A percentile compares a stretch with the other conserved stretches of the same genome.
phyloP scores from a whole-genome alignment of 2,329 filamentous ascomycete species.

The Sporothrix pallida region DNA sequence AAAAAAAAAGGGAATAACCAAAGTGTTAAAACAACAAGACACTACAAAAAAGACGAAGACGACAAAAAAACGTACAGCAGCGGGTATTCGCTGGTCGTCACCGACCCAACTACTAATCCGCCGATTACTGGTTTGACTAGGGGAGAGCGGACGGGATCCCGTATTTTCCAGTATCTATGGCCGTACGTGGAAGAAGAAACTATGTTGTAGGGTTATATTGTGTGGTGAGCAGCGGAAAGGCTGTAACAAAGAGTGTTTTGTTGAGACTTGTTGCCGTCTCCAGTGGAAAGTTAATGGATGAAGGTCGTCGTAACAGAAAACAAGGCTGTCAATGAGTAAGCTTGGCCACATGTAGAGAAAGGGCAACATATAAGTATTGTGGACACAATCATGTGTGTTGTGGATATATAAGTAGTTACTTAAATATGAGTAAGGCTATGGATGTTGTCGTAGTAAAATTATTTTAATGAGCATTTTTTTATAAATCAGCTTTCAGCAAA shows the following conservation, averaged over 20 bases:
- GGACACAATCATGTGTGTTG: too few species aligned
- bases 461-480: too few species aligned
- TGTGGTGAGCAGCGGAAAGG: background rate
- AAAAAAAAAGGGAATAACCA: background rate
- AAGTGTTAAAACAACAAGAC: background rate
- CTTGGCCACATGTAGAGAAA: too few species aligned
- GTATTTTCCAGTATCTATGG: constrained; percentile 13
- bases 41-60: background rate
- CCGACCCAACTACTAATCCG: constrained; percentile 27
- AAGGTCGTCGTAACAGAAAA: too few species aligned
- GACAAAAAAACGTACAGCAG: constrained; percentile 24
- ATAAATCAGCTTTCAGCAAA: too few species aligned
- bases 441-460: too few species aligned
- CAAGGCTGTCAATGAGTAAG: too few species aligned
- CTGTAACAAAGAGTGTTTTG: too few species aligned
- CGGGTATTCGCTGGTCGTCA: constrained; percentile 27
- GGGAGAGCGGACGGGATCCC: constrained; percentile 27
- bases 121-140: constrained; percentile 23
- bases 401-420: too few species aligned
- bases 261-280: too few species aligned
- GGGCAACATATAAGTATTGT: too few species aligned
- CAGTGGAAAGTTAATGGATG: background rate
- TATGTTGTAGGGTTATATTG: background rate
- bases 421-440: too few species aligned
- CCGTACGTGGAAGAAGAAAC: constrained; percentile 5